Evolutionary conservation across 805 yeast species (phyloP), one percentile per base, ranked within the genome.

Genomic region (Zygotorulaspora danielsina): DNA sequence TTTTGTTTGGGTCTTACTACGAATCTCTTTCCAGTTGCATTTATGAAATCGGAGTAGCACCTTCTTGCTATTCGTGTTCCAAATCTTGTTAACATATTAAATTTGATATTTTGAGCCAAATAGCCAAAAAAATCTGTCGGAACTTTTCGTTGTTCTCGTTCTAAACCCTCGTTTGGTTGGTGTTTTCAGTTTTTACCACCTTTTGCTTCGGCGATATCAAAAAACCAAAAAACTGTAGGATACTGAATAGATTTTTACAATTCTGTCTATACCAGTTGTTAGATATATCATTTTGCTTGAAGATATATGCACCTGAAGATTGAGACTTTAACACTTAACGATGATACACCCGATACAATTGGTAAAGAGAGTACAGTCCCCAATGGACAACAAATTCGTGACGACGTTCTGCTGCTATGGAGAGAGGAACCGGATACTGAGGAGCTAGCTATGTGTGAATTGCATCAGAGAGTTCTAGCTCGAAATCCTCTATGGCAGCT

Each of bases 341-440:
- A 59, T 28, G 63, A 59, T 32, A 30, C 32, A 4, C 35, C 39
- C 2, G 31, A 30, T 17, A 22, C 24, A 6, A 25, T 29, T 3
- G 48, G 42, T 12, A 35, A 45, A 24, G 33, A 38, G 8, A 47
- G 45, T 19, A 34, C 65, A 3, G 64, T 65, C n/a, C 87, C 87
- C 3, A 72, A 71, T 38, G 77, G 73, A 35, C 64, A 81, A 30
- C 77, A 78, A 56, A 65, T 81, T 8, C 75, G 79, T 21, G 78
- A 75, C 38, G 73, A 71, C 24, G 77, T 82, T n/a, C 72, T 81
- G 29, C 64, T 68, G 5, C 58, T 81, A 7, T 84, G 93, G 90
- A 78, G 76, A 47, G 70, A 71, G 37, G 86, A 82, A 49, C 79
- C 85, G 1, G 61, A 70, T 2, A 72, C 78, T 18, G 88, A 82